Base-by-base conservation (phyloP, 495 filamentous ascomycete species). In the Tuber melanosporum region DNA sequence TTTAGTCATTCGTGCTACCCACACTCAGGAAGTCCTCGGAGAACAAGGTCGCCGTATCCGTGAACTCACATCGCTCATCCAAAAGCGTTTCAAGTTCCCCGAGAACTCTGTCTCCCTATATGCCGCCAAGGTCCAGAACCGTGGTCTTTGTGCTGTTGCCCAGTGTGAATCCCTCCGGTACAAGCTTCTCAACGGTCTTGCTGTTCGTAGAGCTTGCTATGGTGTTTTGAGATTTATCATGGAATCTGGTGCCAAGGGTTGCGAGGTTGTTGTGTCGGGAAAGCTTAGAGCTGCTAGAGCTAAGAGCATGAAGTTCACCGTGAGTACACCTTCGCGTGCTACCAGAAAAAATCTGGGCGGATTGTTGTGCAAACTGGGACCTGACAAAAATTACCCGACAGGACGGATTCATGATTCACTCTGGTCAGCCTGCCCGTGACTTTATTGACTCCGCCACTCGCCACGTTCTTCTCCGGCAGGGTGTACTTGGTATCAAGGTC, bases 331-430 rank as follows among this genome's bases (percentile, higher is more conserved):
- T 62, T 17, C 41, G 44, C 49, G n/a, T 20, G 19, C 41, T 49
- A 15, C 62, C 19, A 32, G 19, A 47, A 22, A 19, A 19, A 62
- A 19, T 36, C 3, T 7, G 43, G 41, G 32, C 19, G 26, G 42
- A 44, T 41, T 7, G 45, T 26, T 45, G 22, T 45, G 41, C 36
- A 43, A 9, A 42, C 71, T 44, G 46, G 43, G 39, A 46, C 74
- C 79, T 43, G 72, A 22, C 22, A 43, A 26, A 26, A 66, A 44
- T 72, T 49, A 49, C 32, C 73, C 52, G 10, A 76, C 81, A 92
- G 91, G 95, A 99, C 86, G 95, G 95, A 84, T 99, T 99, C 93
- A 99, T 99, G 95, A 99, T 99, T 89, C 95, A 99, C 93, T 98
- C 95, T 85, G 95, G 95, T 88, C 95, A 98, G 85, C 95, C 95